Evolutionary conservation across 768 basidiomycete genomes (phyloP), one percentile per base, ranked within the genome.

Genomic region (Kwoniella europaea): DNA sequence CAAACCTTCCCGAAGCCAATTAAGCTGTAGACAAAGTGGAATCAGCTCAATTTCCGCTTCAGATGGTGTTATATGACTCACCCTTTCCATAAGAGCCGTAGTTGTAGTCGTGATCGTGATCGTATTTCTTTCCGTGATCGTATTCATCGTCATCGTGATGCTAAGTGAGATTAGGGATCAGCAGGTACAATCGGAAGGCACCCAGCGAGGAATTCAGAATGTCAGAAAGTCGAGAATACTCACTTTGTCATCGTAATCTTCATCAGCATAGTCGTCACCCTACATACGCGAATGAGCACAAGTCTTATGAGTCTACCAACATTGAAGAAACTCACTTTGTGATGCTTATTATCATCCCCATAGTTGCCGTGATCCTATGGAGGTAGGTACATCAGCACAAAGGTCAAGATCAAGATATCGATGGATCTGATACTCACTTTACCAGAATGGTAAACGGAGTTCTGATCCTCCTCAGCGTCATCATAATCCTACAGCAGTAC

Each of bases 41-140:
- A 35, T 35, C 35, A 35, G 35, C 35, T 7, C 0, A 5, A 35
- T 6, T 7, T 35, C 35, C 35, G 35, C 7, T 6, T 35, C 35
- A 35, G 6, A 35, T 35, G 35, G 35, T 35, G 1, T 6, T 9
- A n/a, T 15, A 16, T 15, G 6, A 29, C 15, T 27, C 35, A 15
- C 59, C 22, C 22, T 27, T 61, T 35, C 59, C 42, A n/a, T 61
- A 61, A n/a, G 42, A 61, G 35, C 42, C 59, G 20, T 61, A 58
- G 27, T 58, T 24, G 4, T 24, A 61, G 18, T 61, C 42, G n/a
- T 61, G 18, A 2, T 61, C 59, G 20, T 61, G 12, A 43, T 61
- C 42, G 42, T 61, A 35, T 9, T 42, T n/a, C 59, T 61, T 57
- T 12, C 13, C 54, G 18, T 57, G 13, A 15, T 65, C 20, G 64